Conservation (phyloP, 768 basidiomycete genomes). For the Rhodotorula paludigena region DNA sequence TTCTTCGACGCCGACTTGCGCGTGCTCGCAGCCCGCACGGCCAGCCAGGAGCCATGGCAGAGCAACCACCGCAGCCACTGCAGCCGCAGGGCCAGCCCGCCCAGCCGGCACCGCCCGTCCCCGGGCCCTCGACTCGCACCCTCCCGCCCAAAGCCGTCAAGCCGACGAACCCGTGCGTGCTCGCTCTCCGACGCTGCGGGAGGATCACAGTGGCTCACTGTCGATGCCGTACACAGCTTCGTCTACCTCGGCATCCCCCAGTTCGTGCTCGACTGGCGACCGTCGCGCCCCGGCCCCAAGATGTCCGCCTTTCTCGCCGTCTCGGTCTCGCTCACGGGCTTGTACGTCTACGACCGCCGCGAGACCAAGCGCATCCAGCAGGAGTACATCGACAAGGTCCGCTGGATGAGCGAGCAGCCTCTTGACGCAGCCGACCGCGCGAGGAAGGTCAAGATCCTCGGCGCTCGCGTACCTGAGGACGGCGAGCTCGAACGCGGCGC, state of each 20-base stretch:
- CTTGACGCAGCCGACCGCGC: conserved; percentile 62
- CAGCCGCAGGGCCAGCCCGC: conserved; percentile 2
- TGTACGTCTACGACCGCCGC: conserved; percentile 78
- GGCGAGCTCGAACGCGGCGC: conserved; percentile 79
- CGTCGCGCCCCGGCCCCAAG: conserved; percentile 80
- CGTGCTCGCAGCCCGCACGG: too few relatives aligned
- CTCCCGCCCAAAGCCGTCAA: conserved; percentile 12
- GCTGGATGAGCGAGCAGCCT: conserved; percentile 65
- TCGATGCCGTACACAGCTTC: conserved; percentile 21
- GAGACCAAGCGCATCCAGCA: conserved; percentile 72
- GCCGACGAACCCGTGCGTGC: conserved; percentile 25
- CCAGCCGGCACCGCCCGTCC: background rate
- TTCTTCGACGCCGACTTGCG: too few relatives aligned
- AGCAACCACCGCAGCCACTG: background rate
- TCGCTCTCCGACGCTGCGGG: background rate
- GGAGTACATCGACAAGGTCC: conserved; percentile 73
- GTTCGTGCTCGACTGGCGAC: conserved; percentile 77
- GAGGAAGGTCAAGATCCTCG: conserved; percentile 78
- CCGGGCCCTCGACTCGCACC: conserved; percentile 5
- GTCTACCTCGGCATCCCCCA: conserved; percentile 57
- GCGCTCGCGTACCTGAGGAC: conserved; percentile 88
- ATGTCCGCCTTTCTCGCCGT: conserved; percentile 87
- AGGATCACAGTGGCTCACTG: too few relatives aligned
- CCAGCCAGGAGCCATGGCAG: conserved; percentile 18
- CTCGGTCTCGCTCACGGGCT: conserved; percentile 63